Evolutionary conservation across 148 eudicot species (phyloP).

Genomic region (Beta vulgaris): DNA sequence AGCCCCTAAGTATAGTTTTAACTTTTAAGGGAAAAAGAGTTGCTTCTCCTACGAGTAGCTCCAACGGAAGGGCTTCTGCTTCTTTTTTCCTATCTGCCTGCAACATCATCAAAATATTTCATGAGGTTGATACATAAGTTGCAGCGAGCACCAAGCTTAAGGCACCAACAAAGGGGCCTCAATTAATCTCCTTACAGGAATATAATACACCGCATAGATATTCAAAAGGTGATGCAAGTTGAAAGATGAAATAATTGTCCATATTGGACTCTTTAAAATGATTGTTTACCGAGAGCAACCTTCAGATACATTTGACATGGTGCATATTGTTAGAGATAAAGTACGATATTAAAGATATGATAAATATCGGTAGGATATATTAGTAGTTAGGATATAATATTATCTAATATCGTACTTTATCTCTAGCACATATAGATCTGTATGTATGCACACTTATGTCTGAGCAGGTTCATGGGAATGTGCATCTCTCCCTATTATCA

Average conservation of each 20-base stretch:
- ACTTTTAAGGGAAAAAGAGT: neutral
- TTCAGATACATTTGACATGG: neutral
- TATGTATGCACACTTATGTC: neutral
- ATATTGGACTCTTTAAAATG: neutral
- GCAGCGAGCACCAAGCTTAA: neutral
- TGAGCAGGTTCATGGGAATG: neutral
- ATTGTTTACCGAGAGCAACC: too few relatives aligned
- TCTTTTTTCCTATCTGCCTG: constrained; percentile 6
- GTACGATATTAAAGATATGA: too few relatives aligned
- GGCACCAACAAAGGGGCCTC: neutral
- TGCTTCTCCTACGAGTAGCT: neutral
- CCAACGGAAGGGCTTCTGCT: neutral
- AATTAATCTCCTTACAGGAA: neutral
- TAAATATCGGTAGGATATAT: too few relatives aligned
- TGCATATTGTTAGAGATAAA: neutral
- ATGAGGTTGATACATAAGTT: neutral
- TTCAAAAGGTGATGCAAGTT: neutral
- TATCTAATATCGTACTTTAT: too few relatives aligned
- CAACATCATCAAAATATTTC: neutral
- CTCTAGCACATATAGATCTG: too few relatives aligned
- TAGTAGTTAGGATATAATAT: too few relatives aligned
- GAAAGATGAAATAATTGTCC: neutral
- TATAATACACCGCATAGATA: neutral
- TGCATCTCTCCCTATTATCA: neutral
- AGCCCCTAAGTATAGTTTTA: neutral